Evolutionary conservation across 2,329 filamentous ascomycete genomes (phyloP), one percentile per base, ranked within the genome.

Genomic region (Huntiella moniliformis): DNA sequence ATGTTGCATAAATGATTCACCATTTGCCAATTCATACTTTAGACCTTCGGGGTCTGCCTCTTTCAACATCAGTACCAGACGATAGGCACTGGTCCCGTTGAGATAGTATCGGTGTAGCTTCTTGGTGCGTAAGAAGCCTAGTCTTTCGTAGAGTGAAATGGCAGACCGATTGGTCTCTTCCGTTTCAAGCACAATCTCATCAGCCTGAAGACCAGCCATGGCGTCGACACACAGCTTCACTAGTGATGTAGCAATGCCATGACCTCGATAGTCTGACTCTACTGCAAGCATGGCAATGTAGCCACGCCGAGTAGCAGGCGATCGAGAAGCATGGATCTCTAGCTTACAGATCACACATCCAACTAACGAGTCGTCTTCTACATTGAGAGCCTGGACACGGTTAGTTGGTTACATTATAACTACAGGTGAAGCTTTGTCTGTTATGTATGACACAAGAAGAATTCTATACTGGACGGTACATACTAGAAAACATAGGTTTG

Each of bases 211-310:
- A 48, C 74, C 72, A 8, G 77, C 74, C 91, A 98, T 98, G 52
- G 82, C 80, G 54, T 94, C 85, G 52, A 98, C 87, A 15, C 87
- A 86, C 67, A 77, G 78, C 52, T 79, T 75, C n/a, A 98, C 91
- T 7, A 98, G 70, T 36, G 78, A 77, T 0, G 86, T 94, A 1
- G 82, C 91, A 49, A 98, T 86, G 1, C 91, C 88, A 52, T 78
- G 74, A 4, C 87, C 86, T 16, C 91, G 78, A 56, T 84, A 80
- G 18, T 77, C 67, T 35, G 84, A 76, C 38, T 79, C 75, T 4
- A 94, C 87, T n/a, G 91, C 91, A 37, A 98, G 71, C 91, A 98
- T 98, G 57, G 91, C 91, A 54, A 98, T 96, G 63, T 98, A 98
- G 48, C 91, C 91, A 51, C 91, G 76, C 52, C 86, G 69, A 0